A percentile compares a stretch with the other conserved stretches of the same genome.
These are phyloP conservation scores for Neonectria coccinea DNA, from an alignment of 2,329 filamentous ascomycete genomes.

Conservation along the genomic window DNA sequence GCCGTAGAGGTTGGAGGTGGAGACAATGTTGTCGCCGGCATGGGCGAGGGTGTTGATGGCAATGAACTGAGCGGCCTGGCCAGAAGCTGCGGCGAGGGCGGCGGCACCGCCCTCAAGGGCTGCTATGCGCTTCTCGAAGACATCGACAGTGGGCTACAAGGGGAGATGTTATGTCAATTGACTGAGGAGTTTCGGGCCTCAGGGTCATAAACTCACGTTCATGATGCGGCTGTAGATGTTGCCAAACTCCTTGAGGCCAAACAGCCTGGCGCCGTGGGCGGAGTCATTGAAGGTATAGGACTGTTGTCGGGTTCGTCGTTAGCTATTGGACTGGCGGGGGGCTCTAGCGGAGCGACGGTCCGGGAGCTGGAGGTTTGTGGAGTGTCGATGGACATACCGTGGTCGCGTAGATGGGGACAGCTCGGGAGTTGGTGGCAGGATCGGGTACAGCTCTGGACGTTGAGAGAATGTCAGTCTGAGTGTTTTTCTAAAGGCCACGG, in stretches of 20 bases:
- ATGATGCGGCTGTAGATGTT: constrained; percentile 98
- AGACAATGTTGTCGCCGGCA: constrained; percentile 91
- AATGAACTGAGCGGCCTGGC: constrained; percentile 94
- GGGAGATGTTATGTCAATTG: constrained; percentile 7
- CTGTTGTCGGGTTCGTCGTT: constrained; percentile 54
- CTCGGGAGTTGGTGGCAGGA: constrained; percentile 83
- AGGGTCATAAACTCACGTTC: constrained; percentile 71
- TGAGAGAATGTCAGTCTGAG: constrained; percentile 28
- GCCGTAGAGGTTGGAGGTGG: constrained; percentile 91
- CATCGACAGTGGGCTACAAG: constrained; percentile 86
- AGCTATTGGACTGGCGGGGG: neutral
- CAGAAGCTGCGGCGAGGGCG: constrained; percentile 85
- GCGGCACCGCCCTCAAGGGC: constrained; percentile 93
- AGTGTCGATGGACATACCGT: constrained; percentile 61
- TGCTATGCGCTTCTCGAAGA: constrained; percentile 97
- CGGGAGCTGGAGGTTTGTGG: constrained; percentile 8
- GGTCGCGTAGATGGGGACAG: constrained; percentile 95
- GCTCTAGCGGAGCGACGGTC: constrained; percentile 4
- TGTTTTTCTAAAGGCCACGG: neutral
- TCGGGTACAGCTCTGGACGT: constrained; percentile 79
- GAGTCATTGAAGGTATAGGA: constrained; percentile 96
- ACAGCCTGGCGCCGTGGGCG: constrained; percentile 92
- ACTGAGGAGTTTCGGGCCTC: neutral
- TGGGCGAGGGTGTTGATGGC: constrained; percentile 85
- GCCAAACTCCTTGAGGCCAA: constrained; percentile 95